A percentile compares a stretch with the other conserved stretches of the same genome.
Evolutionary conservation across 2,329 filamentous ascomycete species (phyloP).

Genomic region (Cercospora brassicicola): DNA sequence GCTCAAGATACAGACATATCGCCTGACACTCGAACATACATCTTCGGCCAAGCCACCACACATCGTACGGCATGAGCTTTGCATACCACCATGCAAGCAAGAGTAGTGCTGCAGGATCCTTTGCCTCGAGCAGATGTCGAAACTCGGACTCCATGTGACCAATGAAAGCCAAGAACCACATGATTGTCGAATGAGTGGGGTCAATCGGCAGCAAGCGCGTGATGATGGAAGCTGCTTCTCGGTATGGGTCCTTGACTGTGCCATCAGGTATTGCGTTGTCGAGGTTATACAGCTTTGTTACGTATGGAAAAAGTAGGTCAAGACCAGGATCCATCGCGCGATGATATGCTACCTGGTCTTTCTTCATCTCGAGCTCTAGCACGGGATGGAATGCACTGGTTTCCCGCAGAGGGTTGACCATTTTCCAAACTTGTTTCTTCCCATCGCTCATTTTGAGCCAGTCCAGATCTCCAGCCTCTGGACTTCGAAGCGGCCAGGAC

Average conservation of each 20-base stretch:
- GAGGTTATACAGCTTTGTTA: conserved; percentile 30
- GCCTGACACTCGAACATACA: conserved; percentile 53
- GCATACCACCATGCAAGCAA: conserved; percentile 60
- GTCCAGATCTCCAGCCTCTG: conserved; percentile 51
- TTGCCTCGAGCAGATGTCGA: conserved; percentile 48
- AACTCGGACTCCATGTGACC: conserved; percentile 49
- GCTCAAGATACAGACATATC: conserved; percentile 49
- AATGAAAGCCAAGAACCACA: conserved; percentile 53
- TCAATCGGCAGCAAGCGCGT: conserved; percentile 42
- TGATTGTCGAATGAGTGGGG: conserved; percentile 44
- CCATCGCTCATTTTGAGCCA: conserved; percentile 61
- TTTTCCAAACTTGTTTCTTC: conserved; percentile 56
- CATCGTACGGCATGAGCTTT: conserved; percentile 46
- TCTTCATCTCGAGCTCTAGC: conserved; percentile 27
- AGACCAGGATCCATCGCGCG: conserved; percentile 18
- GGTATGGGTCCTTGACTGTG: conserved; percentile 36
- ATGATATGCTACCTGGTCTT: conserved; percentile 6
- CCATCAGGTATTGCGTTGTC: conserved; percentile 20
- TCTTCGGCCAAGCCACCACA: conserved; percentile 54
- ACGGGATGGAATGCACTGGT: conserved; percentile 50
- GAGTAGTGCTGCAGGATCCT: conserved; percentile 56
- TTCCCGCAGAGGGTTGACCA: conserved; percentile 51
- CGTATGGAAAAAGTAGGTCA: conserved; percentile 22
- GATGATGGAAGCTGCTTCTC: conserved; percentile 34
- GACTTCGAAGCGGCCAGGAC: conserved; percentile 58